These are phyloP conservation scores for Diutina mesorugosa DNA, from an alignment of 1,139 yeast species.

Conservation along the genomic window DNA sequence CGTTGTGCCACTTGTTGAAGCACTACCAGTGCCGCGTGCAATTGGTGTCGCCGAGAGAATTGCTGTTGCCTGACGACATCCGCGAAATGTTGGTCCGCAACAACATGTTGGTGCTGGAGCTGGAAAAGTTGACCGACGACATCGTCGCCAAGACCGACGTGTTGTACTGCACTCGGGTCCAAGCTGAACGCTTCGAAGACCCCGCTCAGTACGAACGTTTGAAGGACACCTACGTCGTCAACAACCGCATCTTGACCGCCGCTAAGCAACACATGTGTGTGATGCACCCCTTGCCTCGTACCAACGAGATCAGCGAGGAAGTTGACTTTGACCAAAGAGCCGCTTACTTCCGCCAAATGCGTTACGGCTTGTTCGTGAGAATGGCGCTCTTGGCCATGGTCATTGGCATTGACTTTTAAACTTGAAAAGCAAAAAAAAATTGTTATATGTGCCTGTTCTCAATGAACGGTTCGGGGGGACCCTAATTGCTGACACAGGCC, in stretches of 20 bases:
- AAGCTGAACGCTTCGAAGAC: slow-evolving; percentile 85
- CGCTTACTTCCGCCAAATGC: slow-evolving; percentile 98
- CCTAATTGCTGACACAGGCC: not conserved
- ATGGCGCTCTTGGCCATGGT: slow-evolving; percentile 99
- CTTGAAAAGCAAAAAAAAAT: not conserved
- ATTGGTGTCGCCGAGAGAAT: slow-evolving; percentile 82
- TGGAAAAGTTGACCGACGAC: slow-evolving; percentile 67
- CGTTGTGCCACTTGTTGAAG: slow-evolving; percentile 79
- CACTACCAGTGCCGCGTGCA: slow-evolving; percentile 91
- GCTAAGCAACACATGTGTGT: slow-evolving; percentile 99
- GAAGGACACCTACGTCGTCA: slow-evolving; percentile 86
- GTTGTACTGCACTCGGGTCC: slow-evolving; percentile 94
- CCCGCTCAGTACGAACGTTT: slow-evolving; percentile 70
- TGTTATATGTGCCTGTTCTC: not conserved
- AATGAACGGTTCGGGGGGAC: not conserved
- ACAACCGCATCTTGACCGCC: slow-evolving; percentile 77
- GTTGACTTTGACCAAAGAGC: slow-evolving; percentile 99
- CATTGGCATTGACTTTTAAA: slow-evolving; percentile 63
- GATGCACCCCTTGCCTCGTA: slow-evolving; percentile 98
- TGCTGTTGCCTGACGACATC: slow-evolving; percentile 67
- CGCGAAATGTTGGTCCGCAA: slow-evolving; percentile 49
- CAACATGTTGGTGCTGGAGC: slow-evolving; percentile 63
- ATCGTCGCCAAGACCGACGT: slow-evolving; percentile 87
- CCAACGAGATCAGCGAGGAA: slow-evolving; percentile 91
- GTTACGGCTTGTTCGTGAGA: slow-evolving; percentile 94